Evolutionary conservation across 2,329 filamentous ascomycete species (phyloP), one percentile per base, ranked within the genome.

Genomic region (Fusarium ambrosium): DNA sequence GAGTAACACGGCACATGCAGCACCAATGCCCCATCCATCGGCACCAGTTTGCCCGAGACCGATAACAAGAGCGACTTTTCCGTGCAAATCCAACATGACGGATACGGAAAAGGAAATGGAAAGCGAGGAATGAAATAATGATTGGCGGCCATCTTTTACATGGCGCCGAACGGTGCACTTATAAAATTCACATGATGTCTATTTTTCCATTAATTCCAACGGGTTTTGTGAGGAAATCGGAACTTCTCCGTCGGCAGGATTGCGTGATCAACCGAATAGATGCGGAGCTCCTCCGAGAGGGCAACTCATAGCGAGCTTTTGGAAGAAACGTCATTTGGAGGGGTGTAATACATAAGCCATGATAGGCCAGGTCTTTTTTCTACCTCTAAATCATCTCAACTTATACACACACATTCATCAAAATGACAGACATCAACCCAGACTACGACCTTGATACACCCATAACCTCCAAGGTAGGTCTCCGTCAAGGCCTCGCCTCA

Each of bases 371-470:
- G 20, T 29, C 32, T 27, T 24, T 24, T 45, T 45, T 7, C 5
- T 1, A 18, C 27, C 27, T 36, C 29, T 11, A 51, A 18, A 36
- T 7, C 18, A 20, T 36, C 7, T 48, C 43, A n/a, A 64, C 29
- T 34, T n/a, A 13, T 18, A 24, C 20, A 27, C 6, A 37, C 18
- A 36, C 3, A 43, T 39, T 29, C 22, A 24, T 10, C 59, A 77
- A 53, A 37, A 78, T 78, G 75, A 22, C 70, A 55, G 69, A 70
- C n/a, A 36, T 69, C n/a, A 79, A 77, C 48, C 66, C 77, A 29
- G 95, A 93, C 80, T 93, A 93, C 77, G 85, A 92, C 77, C 87
- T 93, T 18, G 84, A 84, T 20, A 84, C 80, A 2, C 87, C 90
- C 2, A 88, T 93, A 63, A 83, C 86, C 45, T 81, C 82, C 36